Base-by-base conservation (phyloP, 306 rosid species). In the Lupinus albus region DNA sequence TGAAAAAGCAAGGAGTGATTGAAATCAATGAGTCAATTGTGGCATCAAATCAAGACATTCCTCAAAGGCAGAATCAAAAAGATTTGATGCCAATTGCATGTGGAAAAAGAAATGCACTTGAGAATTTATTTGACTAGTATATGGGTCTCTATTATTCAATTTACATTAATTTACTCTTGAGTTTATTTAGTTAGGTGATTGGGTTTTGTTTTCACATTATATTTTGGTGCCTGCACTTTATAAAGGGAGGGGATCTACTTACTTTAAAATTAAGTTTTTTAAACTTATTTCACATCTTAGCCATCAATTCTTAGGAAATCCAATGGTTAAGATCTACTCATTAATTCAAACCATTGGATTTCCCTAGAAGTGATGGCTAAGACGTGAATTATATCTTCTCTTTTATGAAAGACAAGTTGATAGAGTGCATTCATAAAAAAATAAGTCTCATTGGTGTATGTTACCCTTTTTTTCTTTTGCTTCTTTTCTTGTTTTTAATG, bases 61-160 rank as follows among this genome's bases (percentile, higher is more conserved):
- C 78, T 67, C 86, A 80, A 58, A 70, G 78, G 42, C 80, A 75
- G 46, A 79, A 59, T 64, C 83, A 77, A 49, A 89, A 80, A 52
- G 85, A 85, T 20, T 48, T 85, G 85, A 32, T 83, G 64, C 87
- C 88, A 36, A 46, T 76, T 61, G 76, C 80, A 75, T 80, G 93
- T 88, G 84, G 74, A 82, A 93, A 88, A 83, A 77, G 52, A 56
- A 93, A 86, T 77, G 91, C 96, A 77, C 94, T 93, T 79, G 72
- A 62, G 47, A 93, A 88, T 76, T 90, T 93, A 88, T 93, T 93
- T 93, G 97, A 84, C 83, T 87, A 56, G 54, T 36, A 33, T 36
- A 33, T 36, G 70, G 45, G 49, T 3, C 15, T 71, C 56, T 71
- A 50, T 76, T 25, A 42, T 47, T 48, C 39, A 20, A 17, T 38